Evolutionary conservation across 306 rosid species (phyloP).

Genomic region (Parietaria judaica): DNA sequence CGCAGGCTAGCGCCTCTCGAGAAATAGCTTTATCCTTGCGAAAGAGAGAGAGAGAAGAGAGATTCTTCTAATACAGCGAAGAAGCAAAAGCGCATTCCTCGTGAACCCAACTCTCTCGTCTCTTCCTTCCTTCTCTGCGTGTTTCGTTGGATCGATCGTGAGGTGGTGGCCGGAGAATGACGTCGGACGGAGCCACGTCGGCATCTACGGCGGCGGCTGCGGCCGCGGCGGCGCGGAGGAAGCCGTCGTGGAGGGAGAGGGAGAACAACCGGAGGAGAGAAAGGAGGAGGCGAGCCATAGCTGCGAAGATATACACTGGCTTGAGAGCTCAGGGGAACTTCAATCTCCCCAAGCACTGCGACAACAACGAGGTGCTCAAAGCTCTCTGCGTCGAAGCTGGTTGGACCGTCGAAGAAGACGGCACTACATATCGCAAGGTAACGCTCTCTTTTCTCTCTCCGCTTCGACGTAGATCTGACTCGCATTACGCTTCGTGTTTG

Average conservation of each 20-base stretch:
- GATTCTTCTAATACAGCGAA: slow-evolving; percentile 39
- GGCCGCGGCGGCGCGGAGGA: slow-evolving; percentile 43
- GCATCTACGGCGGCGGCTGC: slow-evolving; percentile 51
- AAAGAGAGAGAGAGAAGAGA: slow-evolving; percentile 11
- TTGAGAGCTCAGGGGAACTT: slow-evolving; percentile 80
- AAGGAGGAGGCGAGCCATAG: slow-evolving; percentile 65
- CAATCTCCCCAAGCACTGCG: slow-evolving; percentile 80
- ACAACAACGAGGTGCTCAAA: slow-evolving; percentile 75
- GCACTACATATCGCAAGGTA: slow-evolving; percentile 85
- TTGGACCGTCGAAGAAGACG: slow-evolving; percentile 85
- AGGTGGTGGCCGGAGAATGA: slow-evolving; percentile 47
- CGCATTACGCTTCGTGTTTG: not conserved
- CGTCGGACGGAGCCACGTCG: slow-evolving; percentile 78
- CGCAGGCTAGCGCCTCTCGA: not conserved
- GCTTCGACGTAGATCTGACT: slow-evolving; percentile 3
- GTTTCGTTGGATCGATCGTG: slow-evolving; percentile 27
- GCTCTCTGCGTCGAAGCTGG: slow-evolving; percentile 86
- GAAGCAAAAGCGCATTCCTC: slow-evolving; percentile 44
- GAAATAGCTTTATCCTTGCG: slow-evolving; percentile 6
- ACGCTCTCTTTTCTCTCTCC: not conserved
- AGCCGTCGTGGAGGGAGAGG: slow-evolving; percentile 89
- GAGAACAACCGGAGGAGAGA: slow-evolving; percentile 84
- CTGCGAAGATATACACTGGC: slow-evolving; percentile 67
- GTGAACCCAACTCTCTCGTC: slow-evolving; percentile 24
- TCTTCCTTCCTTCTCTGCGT: not conserved